phyloP scores from a whole-genome alignment of 2,329 filamentous ascomycete species.

The Stachybotrys chartarum region DNA sequence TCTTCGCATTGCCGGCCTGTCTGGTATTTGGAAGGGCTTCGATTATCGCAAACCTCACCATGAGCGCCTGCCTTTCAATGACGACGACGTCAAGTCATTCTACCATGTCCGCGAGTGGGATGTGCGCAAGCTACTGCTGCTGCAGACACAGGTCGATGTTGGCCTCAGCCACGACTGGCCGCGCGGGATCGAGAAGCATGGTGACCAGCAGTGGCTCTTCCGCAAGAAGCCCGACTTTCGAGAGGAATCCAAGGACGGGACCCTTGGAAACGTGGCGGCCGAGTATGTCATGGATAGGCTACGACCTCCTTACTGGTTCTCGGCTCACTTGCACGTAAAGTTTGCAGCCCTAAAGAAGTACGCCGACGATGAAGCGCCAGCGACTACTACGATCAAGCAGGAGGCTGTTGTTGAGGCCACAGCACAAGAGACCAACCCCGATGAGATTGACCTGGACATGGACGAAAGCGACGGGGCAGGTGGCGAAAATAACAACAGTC shows the following conservation, averaged over 20 bases:
- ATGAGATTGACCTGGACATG: constrained; percentile 65
- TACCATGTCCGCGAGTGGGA: constrained; percentile 90
- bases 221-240: constrained; percentile 67
- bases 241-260: constrained; percentile 66
- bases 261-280: constrained; percentile 73
- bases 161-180: constrained; percentile 97
- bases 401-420: neutral
- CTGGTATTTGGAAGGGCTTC: constrained; percentile 90
- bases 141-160: constrained; percentile 84
- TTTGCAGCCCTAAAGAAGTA: constrained; percentile 65
- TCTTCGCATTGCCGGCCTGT: constrained; percentile 80
- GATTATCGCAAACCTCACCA: constrained; percentile 79
- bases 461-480: constrained; percentile 41
- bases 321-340: constrained; percentile 87
- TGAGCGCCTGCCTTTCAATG: constrained; percentile 79
- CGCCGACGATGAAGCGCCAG: constrained; percentile 27
- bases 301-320: constrained; percentile 83
- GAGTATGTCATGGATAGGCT: constrained; percentile 74
- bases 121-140: constrained; percentile 76
- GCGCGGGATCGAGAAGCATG: constrained; percentile 69
- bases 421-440: constrained; percentile 41
- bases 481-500: constrained; percentile 3
- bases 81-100: constrained; percentile 69
- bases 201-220: constrained; percentile 63
- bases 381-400: constrained; percentile 6